Evolutionary conservation across 2,329 filamentous ascomycete species (phyloP), one percentile per base, ranked within the genome.

Genomic region (Diaporthe caulivora): DNA sequence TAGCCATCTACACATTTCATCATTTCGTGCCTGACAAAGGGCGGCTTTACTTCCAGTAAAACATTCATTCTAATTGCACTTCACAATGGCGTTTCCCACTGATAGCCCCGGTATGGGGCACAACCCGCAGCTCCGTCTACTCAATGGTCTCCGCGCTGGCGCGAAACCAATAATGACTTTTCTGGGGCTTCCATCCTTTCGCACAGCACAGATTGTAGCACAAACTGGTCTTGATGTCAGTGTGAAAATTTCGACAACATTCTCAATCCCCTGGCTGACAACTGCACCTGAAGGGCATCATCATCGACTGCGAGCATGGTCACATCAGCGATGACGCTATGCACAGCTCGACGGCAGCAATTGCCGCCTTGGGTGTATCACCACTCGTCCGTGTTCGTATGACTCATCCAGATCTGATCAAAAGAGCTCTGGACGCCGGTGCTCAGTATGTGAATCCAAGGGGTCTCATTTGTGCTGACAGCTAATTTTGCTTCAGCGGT

Each of bases 101-200:
- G 18, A 6, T 40, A 40, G 3, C 31, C 8, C 54, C 4, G 11
- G 18, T 10, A 7, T 31, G 54, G 31, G 21, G 18, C 31, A 24
- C 11, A 57, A 57, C 21, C 54, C 54, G 10, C 31, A 57, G 54
- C 54, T 57, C 3, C 54, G 31, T 57, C 54, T 57, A n/a, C 54
- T 57, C 21, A 57, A 57, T 15, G 31, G 31, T 9, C 54, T 57
- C 31, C 54, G 31, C 10, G 54, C 29, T 4, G 54, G 31, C 21
- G 37, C 54, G 11, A 57, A 57, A 8, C 54, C 54, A 15, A 57
- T 57, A 57, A 57, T 57, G 54, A 57, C 54, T 10, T 57, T 57
- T 15, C 10, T 57, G 21, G 54, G 54, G 1, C 54, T 57, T 3
- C 54, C 54, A 13, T 57, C 54, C 31, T 57, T 57, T 8, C 54